These are phyloP conservation scores for Zymoseptoria pseudotritici DNA, from an alignment of 2,329 filamentous ascomycete genomes.

Conservation along the genomic window DNA sequence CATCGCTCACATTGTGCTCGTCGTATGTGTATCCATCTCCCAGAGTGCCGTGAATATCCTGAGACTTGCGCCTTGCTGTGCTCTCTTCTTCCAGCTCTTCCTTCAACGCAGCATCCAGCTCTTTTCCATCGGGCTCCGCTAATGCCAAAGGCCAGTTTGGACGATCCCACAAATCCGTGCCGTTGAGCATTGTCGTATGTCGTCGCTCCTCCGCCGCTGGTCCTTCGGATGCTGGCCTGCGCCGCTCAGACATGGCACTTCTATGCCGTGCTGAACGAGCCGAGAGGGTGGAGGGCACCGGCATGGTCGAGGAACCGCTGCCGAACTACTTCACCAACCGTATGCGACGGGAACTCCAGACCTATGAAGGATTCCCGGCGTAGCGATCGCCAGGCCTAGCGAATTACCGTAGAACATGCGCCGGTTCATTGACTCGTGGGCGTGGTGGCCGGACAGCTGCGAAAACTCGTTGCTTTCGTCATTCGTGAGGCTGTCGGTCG, in stretches of 20 bases:
- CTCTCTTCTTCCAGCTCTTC: slow-evolving; percentile 13
- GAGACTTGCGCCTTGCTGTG: slow-evolving; percentile 16
- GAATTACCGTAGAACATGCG: neutral
- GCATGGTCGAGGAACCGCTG: neutral
- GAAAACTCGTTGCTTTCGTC: neutral
- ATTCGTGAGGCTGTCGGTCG: neutral
- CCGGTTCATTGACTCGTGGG: neutral
- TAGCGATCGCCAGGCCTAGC: neutral
- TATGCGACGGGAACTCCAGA: neutral
- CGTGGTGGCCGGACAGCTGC: neutral
- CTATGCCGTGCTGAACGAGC: neutral
- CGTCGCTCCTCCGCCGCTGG: slow-evolving; percentile 19
- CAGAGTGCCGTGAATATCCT: slow-evolving; percentile 14
- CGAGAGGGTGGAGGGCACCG: neutral
- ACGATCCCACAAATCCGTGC: slow-evolving; percentile 22
- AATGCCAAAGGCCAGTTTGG: slow-evolving; percentile 23
- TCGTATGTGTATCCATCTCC: slow-evolving; percentile 13
- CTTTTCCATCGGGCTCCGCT: neutral
- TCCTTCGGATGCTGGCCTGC: neutral
- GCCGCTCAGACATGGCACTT: neutral
- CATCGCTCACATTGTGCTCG: slow-evolving; percentile 19
- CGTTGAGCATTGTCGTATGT: slow-evolving; percentile 23
- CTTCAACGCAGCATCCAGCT: slow-evolving; percentile 10
- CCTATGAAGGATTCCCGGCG: neutral
- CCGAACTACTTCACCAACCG: neutral